Conservation (phyloP, 306 rosid species). For the Prunus armeniaca region DNA sequence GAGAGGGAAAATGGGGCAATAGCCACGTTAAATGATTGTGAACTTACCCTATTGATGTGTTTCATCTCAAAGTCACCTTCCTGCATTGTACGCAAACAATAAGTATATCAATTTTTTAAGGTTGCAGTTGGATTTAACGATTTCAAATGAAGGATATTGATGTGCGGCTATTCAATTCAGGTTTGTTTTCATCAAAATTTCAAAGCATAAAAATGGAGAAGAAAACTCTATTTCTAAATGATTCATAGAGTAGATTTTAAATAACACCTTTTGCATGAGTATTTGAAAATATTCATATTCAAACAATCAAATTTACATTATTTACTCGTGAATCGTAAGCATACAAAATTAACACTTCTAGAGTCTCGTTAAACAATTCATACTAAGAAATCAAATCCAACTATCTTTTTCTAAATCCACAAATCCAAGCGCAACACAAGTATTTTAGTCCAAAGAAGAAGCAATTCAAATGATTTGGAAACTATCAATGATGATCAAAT, state of each 20-base stretch:
- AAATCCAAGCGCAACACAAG: neutral
- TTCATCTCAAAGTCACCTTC: conserved; percentile 71
- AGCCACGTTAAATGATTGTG: conserved; percentile 46
- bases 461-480: neutral
- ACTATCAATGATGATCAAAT: neutral
- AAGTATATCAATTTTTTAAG: neutral
- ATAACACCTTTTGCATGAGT: neutral
- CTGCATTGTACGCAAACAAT: conserved; percentile 30
- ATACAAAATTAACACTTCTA: neutral
- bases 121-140: neutral
- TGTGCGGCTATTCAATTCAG: neutral
- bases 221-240: neutral
- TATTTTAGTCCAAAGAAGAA: neutral
- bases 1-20: conserved; percentile 60
- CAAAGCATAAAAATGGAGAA: neutral
- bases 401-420: neutral
- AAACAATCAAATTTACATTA: neutral
- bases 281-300: neutral
- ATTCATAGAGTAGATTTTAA: neutral
- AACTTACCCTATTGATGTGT: conserved; percentile 44
- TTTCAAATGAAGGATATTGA: neutral
- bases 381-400: neutral
- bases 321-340: neutral
- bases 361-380: neutral
- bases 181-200: neutral